Conservation (phyloP, 2,329 filamentous ascomycete genomes). For the Venturia aucupariae region DNA sequence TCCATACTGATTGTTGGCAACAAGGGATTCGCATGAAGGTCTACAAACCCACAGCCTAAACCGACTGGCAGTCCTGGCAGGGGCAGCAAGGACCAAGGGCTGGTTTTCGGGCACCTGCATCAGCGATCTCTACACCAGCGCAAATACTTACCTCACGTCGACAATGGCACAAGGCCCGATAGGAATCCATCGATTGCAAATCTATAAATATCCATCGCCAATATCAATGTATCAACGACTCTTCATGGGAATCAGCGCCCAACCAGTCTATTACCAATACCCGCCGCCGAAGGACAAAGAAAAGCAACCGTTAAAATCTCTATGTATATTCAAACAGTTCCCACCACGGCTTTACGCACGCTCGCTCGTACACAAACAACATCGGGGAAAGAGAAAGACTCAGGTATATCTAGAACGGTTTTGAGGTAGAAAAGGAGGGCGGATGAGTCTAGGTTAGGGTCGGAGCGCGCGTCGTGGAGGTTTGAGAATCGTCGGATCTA, state of each 20-base stretch:
- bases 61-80: background rate
- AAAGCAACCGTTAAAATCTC: background rate
- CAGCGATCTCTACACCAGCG: background rate
- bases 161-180: background rate
- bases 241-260: background rate
- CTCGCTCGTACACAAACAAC: conserved; percentile 8
- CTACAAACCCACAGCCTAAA: background rate
- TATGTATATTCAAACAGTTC: conserved; percentile 5
- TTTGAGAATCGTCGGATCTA: background rate
- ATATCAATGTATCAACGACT: background rate
- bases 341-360: background rate
- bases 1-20: background rate
- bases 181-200: background rate
- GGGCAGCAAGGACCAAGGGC: background rate
- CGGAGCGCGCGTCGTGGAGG: background rate
- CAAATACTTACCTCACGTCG: background rate
- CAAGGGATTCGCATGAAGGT: background rate
- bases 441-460: background rate
- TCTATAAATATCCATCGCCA: conserved; percentile 2
- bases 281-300: background rate
- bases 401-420: background rate
- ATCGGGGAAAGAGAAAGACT: background rate
- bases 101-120: background rate
- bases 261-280: conserved; percentile 1
- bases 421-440: background rate